Percentiles rank a stretch among this genome's conserved stretches.
Conservation (phyloP, 345 rosid genomes). For the Capsella bursapastoris region DNA sequence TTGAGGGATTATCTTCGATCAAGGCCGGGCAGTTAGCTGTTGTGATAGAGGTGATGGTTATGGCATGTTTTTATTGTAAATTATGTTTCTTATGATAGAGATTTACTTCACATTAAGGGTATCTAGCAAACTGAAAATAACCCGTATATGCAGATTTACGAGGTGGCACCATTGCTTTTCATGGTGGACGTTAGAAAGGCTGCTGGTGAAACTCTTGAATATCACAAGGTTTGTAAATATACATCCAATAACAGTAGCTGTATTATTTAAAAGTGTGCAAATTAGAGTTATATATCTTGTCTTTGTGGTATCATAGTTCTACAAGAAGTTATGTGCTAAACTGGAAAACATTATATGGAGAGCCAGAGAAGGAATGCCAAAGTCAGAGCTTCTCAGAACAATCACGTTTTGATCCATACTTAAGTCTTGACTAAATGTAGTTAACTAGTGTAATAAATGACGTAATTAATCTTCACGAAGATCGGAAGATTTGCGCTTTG, state of each 20-base stretch:
- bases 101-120: background rate
- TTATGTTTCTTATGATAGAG: conserved; percentile 3
- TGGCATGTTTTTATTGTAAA: background rate
- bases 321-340: conserved; percentile 72
- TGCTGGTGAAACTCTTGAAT: conserved; percentile 88
- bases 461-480: background rate
- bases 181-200: conserved; percentile 93
- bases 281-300: conserved; percentile 1
- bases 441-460: background rate
- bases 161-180: conserved; percentile 93
- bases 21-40: conserved; percentile 71
- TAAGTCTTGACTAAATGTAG: conserved; percentile 5
- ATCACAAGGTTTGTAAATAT: conserved; percentile 71
- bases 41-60: conserved; percentile 68
- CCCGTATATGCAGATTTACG: conserved; percentile 57
- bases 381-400: conserved; percentile 52
- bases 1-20: conserved; percentile 64
- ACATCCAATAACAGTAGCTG: background rate
- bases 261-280: background rate
- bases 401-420: conserved; percentile 56
- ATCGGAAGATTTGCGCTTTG: background rate
- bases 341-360: conserved; percentile 82
- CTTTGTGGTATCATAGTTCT: conserved; percentile 59
- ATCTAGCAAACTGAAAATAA: background rate
- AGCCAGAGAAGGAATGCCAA: conserved; percentile 55